These are phyloP conservation scores for Tetrapisispora taiwanensis DNA, from an alignment of 805 yeast species.

Conservation along the genomic window DNA sequence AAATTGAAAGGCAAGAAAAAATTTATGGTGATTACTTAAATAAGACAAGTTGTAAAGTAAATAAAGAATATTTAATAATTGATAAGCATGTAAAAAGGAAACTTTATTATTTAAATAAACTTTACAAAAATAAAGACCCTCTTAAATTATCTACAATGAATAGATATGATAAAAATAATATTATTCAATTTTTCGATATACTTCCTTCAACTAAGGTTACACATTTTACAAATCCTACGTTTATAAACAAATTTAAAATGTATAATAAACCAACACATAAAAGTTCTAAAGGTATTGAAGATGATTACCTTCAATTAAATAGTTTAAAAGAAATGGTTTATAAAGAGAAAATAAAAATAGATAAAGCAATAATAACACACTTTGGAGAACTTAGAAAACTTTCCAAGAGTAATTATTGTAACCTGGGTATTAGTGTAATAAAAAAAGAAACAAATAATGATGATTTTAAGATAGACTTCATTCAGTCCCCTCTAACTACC, in stretches of 20 bases:
- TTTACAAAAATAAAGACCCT: not conserved
- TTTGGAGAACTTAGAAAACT: not conserved
- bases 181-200: too few relatives aligned
- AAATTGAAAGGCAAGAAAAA: not conserved
- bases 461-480: too few relatives aligned
- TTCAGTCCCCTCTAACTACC: too few relatives aligned
- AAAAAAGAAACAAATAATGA: too few relatives aligned
- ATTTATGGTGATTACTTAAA: not conserved
- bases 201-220: not conserved
- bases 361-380: not conserved
- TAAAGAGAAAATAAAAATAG: not conserved
- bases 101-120: not conserved
- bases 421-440: not conserved
- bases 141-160: not conserved
- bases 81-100: not conserved
- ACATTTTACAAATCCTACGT: too few relatives aligned
- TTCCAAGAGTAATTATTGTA: not conserved
- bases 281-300: too few relatives aligned
- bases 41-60: not conserved
- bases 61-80: too few relatives aligned
- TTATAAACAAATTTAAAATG: too few relatives aligned
- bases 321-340: not conserved
- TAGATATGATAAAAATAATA: too few relatives aligned
- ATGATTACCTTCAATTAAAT: too few relatives aligned
- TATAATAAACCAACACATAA: not conserved